phyloP scores from a whole-genome alignment of 2,329 filamentous ascomycete species.

The Aspergillus vadensis region DNA sequence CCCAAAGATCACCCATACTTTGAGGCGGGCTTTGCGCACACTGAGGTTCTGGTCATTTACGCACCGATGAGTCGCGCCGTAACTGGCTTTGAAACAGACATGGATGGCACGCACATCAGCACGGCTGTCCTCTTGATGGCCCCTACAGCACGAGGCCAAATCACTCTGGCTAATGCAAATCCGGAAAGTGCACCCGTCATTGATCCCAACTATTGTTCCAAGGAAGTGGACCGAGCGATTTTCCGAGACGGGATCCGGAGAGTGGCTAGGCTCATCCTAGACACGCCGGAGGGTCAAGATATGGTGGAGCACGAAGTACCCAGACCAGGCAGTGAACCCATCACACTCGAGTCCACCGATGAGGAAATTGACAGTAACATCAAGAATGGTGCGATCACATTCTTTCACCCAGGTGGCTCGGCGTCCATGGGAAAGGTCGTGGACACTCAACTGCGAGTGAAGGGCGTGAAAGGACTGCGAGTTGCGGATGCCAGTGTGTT shows the following conservation, averaged over 20 bases:
- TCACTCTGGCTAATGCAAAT: slow-evolving; percentile 20
- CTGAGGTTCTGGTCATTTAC: slow-evolving; percentile 28
- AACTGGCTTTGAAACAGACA: slow-evolving; percentile 11
- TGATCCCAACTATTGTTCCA: slow-evolving; percentile 35
- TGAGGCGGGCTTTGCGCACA: background rate
- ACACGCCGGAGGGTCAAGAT: slow-evolving; percentile 13
- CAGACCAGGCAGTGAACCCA: background rate
- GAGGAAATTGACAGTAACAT: slow-evolving; percentile 7
- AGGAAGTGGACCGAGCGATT: slow-evolving; percentile 26
- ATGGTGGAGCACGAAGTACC: slow-evolving; percentile 24
- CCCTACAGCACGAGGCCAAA: slow-evolving; percentile 26
- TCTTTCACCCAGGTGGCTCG: slow-evolving; percentile 24
- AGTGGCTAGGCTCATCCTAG: slow-evolving; percentile 14
- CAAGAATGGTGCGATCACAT: background rate
- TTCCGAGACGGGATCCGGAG: slow-evolving; percentile 22
- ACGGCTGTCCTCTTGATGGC: slow-evolving; percentile 23
- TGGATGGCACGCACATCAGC: slow-evolving; percentile 27
- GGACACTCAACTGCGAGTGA: slow-evolving; percentile 12
- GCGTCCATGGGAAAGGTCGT: slow-evolving; percentile 16
- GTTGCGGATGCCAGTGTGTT: slow-evolving; percentile 32
- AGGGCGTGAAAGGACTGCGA: slow-evolving; percentile 21
- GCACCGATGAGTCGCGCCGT: slow-evolving; percentile 22
- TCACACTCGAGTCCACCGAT: slow-evolving; percentile 4
- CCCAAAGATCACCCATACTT: background rate
- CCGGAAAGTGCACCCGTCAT: slow-evolving; percentile 25